Percentiles rank a stretch among this genome's conserved stretches.
phyloP scores from a whole-genome alignment of 176 grass and related monocot genomes.

The Olyra latifolia region DNA sequence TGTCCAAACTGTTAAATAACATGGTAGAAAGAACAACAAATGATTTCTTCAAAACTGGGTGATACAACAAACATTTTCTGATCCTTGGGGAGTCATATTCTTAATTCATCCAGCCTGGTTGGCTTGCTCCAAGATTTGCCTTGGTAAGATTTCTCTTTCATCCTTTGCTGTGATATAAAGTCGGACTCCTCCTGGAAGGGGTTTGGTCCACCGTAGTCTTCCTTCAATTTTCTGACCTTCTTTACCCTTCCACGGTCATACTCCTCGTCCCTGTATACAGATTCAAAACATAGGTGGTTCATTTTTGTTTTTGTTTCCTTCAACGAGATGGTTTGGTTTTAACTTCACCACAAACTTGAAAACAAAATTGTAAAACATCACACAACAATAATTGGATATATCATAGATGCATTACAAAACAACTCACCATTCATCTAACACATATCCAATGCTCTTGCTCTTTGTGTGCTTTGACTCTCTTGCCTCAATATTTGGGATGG shows the following conservation, averaged over 20 bases:
- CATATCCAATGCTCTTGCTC: slow-evolving; percentile 61
- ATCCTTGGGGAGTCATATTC: background rate
- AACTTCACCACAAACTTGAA: background rate
- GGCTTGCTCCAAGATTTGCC: slow-evolving; percentile 49
- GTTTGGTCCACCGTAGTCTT: slow-evolving; percentile 53
- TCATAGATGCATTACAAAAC: background rate
- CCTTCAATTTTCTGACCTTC: slow-evolving; percentile 60
- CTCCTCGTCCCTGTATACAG: slow-evolving; percentile 71
- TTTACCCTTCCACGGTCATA: slow-evolving; percentile 82
- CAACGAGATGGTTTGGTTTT: no score
- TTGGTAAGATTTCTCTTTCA: slow-evolving; percentile 44
- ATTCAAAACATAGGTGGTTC: background rate
- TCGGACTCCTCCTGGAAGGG: slow-evolving; percentile 76
- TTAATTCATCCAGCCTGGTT: slow-evolving; percentile 31
- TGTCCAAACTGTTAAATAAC: slow-evolving; percentile 14
- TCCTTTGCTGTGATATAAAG: slow-evolving; percentile 30
- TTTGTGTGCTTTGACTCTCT: background rate
- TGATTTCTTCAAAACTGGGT: slow-evolving; percentile 2
- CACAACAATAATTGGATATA: background rate
- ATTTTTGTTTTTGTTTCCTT: background rate
- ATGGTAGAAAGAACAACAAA: background rate
- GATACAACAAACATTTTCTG: slow-evolving; percentile 27
- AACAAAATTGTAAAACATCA: background rate
- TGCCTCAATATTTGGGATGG: slow-evolving; percentile 28
- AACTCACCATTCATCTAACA: slow-evolving; percentile 88